Evolutionary conservation across 2,329 filamentous ascomycete genomes (phyloP).

Genomic region (Gnomoniopsis smithogilvyi): DNA sequence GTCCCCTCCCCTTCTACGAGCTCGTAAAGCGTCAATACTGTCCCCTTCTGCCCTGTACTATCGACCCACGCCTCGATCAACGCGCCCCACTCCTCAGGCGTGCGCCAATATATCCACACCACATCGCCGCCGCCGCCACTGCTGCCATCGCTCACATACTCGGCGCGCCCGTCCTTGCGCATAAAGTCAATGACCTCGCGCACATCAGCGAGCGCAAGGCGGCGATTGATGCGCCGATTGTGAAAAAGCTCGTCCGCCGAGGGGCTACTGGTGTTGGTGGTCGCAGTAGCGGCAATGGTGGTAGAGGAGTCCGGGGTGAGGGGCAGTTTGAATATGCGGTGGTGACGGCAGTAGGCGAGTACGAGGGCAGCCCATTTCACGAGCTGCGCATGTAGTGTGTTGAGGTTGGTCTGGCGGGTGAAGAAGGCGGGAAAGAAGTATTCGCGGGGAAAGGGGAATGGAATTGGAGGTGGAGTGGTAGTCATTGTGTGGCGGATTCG

Average conservation of each 20-base stretch:
- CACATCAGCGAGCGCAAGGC: constrained; percentile 48
- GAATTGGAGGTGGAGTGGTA: neutral
- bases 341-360: constrained; percentile 76
- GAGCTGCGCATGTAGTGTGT: constrained; percentile 72
- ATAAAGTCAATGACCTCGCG: constrained; percentile 59
- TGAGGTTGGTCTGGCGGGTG: constrained; percentile 72
- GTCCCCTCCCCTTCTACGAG: constrained; percentile 83
- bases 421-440: constrained; percentile 84
- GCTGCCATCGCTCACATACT: constrained; percentile 55
- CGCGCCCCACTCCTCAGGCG: constrained; percentile 86
- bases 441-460: constrained; percentile 58
- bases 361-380: constrained; percentile 84
- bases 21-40: constrained; percentile 90
- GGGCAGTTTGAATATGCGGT: constrained; percentile 73
- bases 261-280: neutral
- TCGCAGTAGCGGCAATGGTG: neutral
- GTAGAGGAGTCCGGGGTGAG: constrained; percentile 38
- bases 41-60: constrained; percentile 81
- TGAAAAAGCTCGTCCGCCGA: constrained; percentile 50
- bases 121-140: constrained; percentile 40
- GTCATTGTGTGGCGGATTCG: too few relatives aligned
- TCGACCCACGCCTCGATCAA: constrained; percentile 79
- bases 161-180: constrained; percentile 56
- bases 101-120: constrained; percentile 80
- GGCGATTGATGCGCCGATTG: constrained; percentile 52